phyloP scores from a whole-genome alignment of 768 basidiomycete species.

The Panaeolus papilionaceus region DNA sequence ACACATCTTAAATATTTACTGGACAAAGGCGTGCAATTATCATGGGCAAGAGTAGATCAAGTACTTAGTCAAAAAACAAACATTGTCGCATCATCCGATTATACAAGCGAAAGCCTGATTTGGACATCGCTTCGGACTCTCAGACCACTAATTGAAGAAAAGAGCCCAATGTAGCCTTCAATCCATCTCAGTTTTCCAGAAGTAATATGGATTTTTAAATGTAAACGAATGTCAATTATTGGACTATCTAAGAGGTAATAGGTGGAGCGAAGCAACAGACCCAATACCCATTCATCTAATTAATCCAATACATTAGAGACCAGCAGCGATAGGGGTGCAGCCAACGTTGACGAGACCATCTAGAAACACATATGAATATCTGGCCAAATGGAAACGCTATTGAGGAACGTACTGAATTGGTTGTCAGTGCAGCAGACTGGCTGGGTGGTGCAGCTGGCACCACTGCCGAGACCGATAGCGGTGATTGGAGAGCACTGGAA shows the following conservation, averaged over 20 bases:
- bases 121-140: too few species aligned
- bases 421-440: slow-evolving; percentile 26
- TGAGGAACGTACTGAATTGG: slow-evolving; percentile 22
- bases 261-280: neutral
- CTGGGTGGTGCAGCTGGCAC: slow-evolving; percentile 21
- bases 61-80: too few species aligned
- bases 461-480: slow-evolving; percentile 22
- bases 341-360: slow-evolving; percentile 24
- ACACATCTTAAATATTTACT: too few species aligned
- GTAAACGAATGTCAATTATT: neutral
- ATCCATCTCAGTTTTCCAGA: too few species aligned
- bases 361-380: neutral
- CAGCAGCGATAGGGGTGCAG: slow-evolving; percentile 23
- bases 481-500: slow-evolving; percentile 22
- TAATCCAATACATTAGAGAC: slow-evolving; percentile 14
- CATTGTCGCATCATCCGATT: too few species aligned
- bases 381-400: neutral
- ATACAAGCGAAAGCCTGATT: too few species aligned
- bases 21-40: too few species aligned
- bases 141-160: too few species aligned
- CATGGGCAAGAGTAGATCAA: too few species aligned
- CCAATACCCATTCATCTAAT: neutral
- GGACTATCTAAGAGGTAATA: neutral
- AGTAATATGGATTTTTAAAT: too few species aligned
- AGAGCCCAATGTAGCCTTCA: too few species aligned